phyloP scores from a whole-genome alignment of 2,329 filamentous ascomycete species.

The Zymoseptoria crescenta region DNA sequence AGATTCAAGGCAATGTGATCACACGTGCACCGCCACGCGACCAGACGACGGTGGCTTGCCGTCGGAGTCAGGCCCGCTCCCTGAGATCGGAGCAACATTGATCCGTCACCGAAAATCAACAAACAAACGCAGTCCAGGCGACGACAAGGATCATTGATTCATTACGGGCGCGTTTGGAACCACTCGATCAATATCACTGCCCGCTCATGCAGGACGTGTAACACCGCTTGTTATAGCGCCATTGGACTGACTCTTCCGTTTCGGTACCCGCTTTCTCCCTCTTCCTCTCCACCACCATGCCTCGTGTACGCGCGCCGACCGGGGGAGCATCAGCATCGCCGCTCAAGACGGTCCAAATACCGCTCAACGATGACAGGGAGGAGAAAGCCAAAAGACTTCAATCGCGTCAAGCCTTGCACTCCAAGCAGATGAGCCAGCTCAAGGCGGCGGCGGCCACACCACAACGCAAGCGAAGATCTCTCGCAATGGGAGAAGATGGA shows the following conservation, averaged over 20 bases:
- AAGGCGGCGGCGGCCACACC: constrained; percentile 63
- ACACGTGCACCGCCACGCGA: neutral
- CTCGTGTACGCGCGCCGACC: constrained; percentile 35
- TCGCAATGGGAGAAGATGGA: constrained; percentile 32
- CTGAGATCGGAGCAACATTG: neutral
- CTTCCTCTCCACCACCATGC: constrained; percentile 21
- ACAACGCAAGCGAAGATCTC: constrained; percentile 39
- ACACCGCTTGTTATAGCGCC: neutral
- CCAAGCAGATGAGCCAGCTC: constrained; percentile 86
- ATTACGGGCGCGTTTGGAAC: neutral
- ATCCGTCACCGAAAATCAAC: neutral
- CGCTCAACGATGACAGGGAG: constrained; percentile 87
- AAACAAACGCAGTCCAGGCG: neutral
- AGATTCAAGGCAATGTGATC: neutral
- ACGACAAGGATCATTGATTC: neutral
- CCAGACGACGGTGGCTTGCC: neutral
- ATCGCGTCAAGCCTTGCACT: constrained; percentile 78
- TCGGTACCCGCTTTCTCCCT: neutral
- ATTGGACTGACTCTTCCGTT: neutral
- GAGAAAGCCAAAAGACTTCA: constrained; percentile 86
- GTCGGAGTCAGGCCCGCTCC: neutral
- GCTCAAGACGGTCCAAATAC: constrained; percentile 59
- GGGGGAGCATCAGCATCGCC: constrained; percentile 45
- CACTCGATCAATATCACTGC: neutral
- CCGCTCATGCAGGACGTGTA: neutral